Conservation (phyloP, 805 yeast genomes). For the Metschnikowia peoriensis region DNA sequence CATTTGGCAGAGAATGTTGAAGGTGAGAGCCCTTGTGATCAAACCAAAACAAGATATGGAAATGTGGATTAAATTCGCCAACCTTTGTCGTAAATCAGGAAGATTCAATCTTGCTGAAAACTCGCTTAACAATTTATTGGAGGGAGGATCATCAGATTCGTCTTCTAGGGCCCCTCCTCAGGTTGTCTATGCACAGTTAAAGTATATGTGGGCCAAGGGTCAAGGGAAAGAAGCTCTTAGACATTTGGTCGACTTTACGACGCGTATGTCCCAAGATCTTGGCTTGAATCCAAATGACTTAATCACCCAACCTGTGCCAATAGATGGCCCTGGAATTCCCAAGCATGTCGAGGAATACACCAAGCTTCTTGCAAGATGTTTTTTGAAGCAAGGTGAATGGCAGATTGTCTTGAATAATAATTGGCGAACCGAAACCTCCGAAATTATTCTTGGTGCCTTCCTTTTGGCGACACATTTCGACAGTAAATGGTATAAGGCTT, state of each 20-base stretch:
- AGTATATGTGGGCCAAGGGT: slow-evolving; percentile 96
- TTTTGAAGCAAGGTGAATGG: slow-evolving; percentile 98
- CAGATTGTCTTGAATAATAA: slow-evolving; percentile 74
- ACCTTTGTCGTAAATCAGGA: slow-evolving; percentile 91
- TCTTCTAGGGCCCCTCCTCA: slow-evolving; percentile 90
- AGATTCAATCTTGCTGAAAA: slow-evolving; percentile 90
- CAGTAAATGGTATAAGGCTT: slow-evolving; percentile 92
- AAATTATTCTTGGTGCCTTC: slow-evolving; percentile 87
- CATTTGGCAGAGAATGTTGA: slow-evolving; percentile 96
- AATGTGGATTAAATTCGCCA: slow-evolving; percentile 98
- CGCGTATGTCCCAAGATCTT: slow-evolving; percentile 83
- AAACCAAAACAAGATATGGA: slow-evolving; percentile 96
- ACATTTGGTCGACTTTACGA: slow-evolving; percentile 85
- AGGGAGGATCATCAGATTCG: slow-evolving; percentile 62
- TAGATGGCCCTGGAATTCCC: slow-evolving; percentile 65
- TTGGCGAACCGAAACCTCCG: slow-evolving; percentile 78
- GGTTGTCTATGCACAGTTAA: slow-evolving; percentile 94
- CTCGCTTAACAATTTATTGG: slow-evolving; percentile 75
- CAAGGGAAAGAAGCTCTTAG: slow-evolving; percentile 81
- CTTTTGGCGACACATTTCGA: slow-evolving; percentile 94
- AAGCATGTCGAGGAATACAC: slow-evolving; percentile 82
- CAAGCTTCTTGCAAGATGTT: slow-evolving; percentile 84
- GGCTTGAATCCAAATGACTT: slow-evolving; percentile 85
- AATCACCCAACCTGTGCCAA: slow-evolving; percentile 81
- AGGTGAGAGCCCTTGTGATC: slow-evolving; percentile 88